A percentile compares a stretch with the other conserved stretches of the same genome.
These are phyloP conservation scores for Albifimbria verrucaria DNA, from an alignment of 2,329 filamentous ascomycete species.

Conservation along the genomic window DNA sequence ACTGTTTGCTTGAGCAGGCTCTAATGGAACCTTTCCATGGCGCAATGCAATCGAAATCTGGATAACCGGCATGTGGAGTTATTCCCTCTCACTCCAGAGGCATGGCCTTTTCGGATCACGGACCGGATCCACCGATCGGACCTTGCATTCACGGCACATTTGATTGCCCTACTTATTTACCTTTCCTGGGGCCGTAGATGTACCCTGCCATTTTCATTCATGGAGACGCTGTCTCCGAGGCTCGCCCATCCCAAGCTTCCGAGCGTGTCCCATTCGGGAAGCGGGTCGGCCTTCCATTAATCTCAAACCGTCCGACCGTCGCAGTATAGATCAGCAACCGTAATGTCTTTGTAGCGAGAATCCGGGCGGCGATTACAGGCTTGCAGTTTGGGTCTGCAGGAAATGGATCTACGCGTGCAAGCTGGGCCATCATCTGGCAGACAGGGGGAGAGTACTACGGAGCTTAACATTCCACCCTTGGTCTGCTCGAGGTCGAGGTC, in stretches of 20 bases:
- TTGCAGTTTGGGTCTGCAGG: no score
- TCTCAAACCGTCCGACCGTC: neutral
- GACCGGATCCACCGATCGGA: neutral
- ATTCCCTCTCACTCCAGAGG: no score
- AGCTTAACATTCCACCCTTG: no score
- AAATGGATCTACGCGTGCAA: no score
- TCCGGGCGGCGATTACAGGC: no score
- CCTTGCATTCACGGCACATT: neutral
- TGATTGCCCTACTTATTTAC: neutral
- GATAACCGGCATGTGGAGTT: no score
- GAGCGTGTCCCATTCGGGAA: neutral
- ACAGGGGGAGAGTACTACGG: no score
- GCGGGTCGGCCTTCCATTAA: neutral
- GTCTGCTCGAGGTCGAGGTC: no score
- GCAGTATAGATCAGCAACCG: neutral
- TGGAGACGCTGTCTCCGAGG: neutral
- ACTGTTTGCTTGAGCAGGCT: no score
- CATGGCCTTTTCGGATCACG: neutral
- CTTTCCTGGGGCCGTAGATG: neutral
- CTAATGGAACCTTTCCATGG: no score
- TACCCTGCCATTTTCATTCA: neutral
- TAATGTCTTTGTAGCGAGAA: neutral
- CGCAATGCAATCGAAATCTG: no score
- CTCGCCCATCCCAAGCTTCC: neutral
- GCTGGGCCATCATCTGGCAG: no score